These are phyloP conservation scores for Candida wancherniae DNA, from an alignment of 805 yeast species.

Conservation along the genomic window DNA sequence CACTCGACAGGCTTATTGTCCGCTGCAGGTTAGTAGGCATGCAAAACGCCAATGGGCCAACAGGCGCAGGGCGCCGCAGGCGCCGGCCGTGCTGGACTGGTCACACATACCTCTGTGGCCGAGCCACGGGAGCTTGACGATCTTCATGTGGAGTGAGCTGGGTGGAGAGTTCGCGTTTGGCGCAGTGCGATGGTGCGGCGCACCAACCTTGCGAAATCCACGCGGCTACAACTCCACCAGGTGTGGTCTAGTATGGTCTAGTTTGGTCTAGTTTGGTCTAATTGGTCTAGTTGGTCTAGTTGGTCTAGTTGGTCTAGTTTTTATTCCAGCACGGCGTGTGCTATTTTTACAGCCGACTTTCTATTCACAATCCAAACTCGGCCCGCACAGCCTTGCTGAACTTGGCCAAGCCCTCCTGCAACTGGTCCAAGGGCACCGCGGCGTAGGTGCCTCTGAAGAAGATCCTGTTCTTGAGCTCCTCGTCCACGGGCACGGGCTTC, in stretches of 20 bases:
- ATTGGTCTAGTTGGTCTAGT: too few relatives aligned
- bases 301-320: too few relatives aligned
- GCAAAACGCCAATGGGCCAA: too few relatives aligned
- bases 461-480: constrained; percentile 41
- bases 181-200: too few relatives aligned
- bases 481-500: constrained; percentile 38
- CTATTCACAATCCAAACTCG: constrained; percentile 42
- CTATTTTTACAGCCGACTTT: neutral
- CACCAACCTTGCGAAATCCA: too few relatives aligned
- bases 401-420: constrained; percentile 58
- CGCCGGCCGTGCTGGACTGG: neutral
- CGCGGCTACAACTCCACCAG: too few relatives aligned
- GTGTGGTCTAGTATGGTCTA: too few relatives aligned
- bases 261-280: too few relatives aligned
- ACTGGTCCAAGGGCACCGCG: constrained; percentile 68
- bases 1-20: constrained; percentile 80
- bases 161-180: too few relatives aligned
- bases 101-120: constrained; percentile 37
- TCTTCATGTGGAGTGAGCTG: too few relatives aligned
- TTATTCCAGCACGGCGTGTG: too few relatives aligned
- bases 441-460: constrained; percentile 89
- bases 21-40: constrained; percentile 40
- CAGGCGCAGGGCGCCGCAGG: too few relatives aligned
- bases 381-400: constrained; percentile 59
- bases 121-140: constrained; percentile 43